Evolutionary conservation across 768 basidiomycete species (phyloP).

Genomic region (Amanita exitialis): DNA sequence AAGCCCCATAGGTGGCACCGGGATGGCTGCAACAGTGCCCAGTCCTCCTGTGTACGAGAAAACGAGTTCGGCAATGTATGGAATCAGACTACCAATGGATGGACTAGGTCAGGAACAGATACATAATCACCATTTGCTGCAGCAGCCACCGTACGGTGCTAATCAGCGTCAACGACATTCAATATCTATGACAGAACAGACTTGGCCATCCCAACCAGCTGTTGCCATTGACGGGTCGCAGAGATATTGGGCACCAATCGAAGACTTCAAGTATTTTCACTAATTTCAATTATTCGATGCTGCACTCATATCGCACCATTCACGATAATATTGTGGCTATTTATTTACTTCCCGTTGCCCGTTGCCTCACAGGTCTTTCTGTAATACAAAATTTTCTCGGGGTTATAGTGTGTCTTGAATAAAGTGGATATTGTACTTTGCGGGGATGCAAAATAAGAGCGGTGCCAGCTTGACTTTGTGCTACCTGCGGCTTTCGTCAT

Average conservation of each 20-base stretch:
- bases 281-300: background rate
- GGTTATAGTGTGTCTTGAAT: too few species aligned
- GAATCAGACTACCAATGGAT: slow-evolving; percentile 20
- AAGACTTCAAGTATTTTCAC: background rate
- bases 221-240: background rate
- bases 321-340: background rate
- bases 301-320: too few species aligned
- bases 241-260: slow-evolving; percentile 1
- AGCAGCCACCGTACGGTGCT: slow-evolving; percentile 11
- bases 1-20: background rate
- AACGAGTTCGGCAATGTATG: slow-evolving; percentile 15
- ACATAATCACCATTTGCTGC: slow-evolving; percentile 11
- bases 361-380: too few species aligned
- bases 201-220: background rate
- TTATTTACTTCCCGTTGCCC: background rate
- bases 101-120: slow-evolving; percentile 4
- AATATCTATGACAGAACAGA: background rate
- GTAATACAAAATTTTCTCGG: too few species aligned
- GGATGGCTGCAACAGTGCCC: slow-evolving; percentile 11
- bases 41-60: slow-evolving; percentile 16
- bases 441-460: too few species aligned
- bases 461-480: too few species aligned
- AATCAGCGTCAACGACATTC: slow-evolving; percentile 5
- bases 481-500: background rate
- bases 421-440: too few species aligned